Base-by-base conservation (phyloP, 1,284 basidiomycete species). In the Tilletia setariae region DNA sequence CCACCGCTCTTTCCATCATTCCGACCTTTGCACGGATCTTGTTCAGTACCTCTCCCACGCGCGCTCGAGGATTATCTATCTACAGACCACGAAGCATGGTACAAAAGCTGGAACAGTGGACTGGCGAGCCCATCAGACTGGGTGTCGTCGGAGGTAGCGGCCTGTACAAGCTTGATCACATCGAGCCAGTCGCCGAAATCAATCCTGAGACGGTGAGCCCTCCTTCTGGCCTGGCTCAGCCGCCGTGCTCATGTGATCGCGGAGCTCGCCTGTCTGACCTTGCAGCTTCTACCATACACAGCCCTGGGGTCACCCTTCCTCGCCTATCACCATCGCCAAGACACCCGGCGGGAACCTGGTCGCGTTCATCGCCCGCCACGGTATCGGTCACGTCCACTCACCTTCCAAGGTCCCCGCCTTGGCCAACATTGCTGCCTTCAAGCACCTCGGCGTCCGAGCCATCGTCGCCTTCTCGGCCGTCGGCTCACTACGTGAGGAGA, bases 381-480 rank as follows among this genome's bases (percentile, higher is more conserved):
- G 94, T 19, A 80, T 85, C 21, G 86, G 87, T 1, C 95, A 98
- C 85, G 87, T 85, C 71, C 70, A 77, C 35, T 46, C 79, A 3
- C 80, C 80, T 0, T 75, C 73, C 40, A 64, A 69, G 42, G 80
- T 82, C 6, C 93, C 93, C 47, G 85, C 86, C 1, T 89, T 92
- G 64, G 95, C 94, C 73, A 98, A 98, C 86, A 94, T 98, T 80
- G 91, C 94, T 16, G 94, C 94, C 0, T 87, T 98, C 76, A 98
- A 98, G 85, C 89, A 88, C 65, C 86, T 98, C 72, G 95, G 95
- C 65, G 91, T 93, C 16, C 88, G 90, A 71, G 91, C 90, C 49
- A 89, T 98, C 78, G 86, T 98, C 71, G 93, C 94, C 1, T 98
- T 98, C 86, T 92, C 90, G 19, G 95, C 95, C 8, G 95, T 98